Conservation (phyloP, 768 basidiomycete species). For the Gloeostereum incarnatum region DNA sequence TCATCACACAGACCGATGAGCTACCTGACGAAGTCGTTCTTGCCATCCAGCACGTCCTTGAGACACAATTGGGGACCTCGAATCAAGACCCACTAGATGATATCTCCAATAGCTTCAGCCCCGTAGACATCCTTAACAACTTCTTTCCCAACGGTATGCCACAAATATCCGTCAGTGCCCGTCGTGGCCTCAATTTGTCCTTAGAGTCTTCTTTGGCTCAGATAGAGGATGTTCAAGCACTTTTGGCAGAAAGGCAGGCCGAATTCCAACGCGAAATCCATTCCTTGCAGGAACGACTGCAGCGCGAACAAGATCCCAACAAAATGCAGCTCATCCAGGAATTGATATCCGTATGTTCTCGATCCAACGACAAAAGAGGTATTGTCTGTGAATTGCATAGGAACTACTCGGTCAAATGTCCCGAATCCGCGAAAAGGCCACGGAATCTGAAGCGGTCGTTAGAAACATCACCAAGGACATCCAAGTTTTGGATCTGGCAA, state of each 20-base stretch:
- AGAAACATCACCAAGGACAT: conserved; percentile 95
- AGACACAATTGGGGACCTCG: conserved; percentile 28
- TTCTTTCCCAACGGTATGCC: conserved; percentile 73
- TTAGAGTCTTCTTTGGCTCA: conserved; percentile 71
- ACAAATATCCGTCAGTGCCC: conserved; percentile 2
- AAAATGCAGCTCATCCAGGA: conserved; percentile 89
- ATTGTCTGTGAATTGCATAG: conserved; percentile 26
- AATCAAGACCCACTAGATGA: conserved; percentile 49
- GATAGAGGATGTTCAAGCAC: conserved; percentile 61
- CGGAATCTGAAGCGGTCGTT: conserved; percentile 95
- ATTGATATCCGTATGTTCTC: conserved; percentile 77
- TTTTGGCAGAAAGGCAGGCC: conserved; percentile 59
- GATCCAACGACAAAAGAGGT: not conserved
- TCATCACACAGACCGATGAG: conserved; percentile 25
- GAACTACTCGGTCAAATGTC: conserved; percentile 94
- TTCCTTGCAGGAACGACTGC: conserved; percentile 54
- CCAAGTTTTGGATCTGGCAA: conserved; percentile 86
- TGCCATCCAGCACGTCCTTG: conserved; percentile 65
- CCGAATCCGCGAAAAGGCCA: conserved; percentile 91
- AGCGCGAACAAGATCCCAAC: conserved; percentile 74
- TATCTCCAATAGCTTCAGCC: conserved; percentile 47
- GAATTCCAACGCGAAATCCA: conserved; percentile 69
- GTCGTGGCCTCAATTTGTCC: not conserved
- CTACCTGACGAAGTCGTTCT: conserved; percentile 60
- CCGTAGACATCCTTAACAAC: conserved; percentile 49